phyloP scores from a whole-genome alignment of 495 filamentous ascomycete species.

The Astrothelium macrocarpum region DNA sequence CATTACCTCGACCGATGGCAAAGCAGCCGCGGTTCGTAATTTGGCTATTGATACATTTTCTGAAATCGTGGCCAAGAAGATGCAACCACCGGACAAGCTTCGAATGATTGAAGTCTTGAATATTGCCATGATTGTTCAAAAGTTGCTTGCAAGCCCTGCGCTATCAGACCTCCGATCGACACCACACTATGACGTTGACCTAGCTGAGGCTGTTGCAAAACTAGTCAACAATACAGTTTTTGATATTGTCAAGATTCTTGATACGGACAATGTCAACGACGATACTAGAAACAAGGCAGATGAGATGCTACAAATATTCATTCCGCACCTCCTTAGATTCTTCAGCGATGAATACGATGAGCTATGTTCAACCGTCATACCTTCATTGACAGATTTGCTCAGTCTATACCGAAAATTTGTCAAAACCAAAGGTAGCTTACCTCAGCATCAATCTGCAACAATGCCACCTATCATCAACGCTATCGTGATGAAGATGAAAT shows the following conservation, averaged over 20 bases:
- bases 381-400: slow-evolving; percentile 80
- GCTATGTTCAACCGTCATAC: slow-evolving; percentile 87
- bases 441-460: slow-evolving; percentile 61
- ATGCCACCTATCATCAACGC: slow-evolving; percentile 80
- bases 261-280: slow-evolving; percentile 46
- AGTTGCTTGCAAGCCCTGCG: slow-evolving; percentile 70
- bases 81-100: slow-evolving; percentile 85
- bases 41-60: slow-evolving; percentile 87
- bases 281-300: slow-evolving; percentile 54
- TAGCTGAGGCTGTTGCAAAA: slow-evolving; percentile 88
- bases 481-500: slow-evolving; percentile 89
- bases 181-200: slow-evolving; percentile 80
- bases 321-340: slow-evolving; percentile 78
- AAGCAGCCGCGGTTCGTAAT: slow-evolving; percentile 67
- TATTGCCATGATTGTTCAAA: slow-evolving; percentile 66
- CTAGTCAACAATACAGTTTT: slow-evolving; percentile 82
- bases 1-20: slow-evolving; percentile 40
- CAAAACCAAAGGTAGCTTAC: slow-evolving; percentile 49
- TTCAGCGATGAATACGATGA: slow-evolving; percentile 98
- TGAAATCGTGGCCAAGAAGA: slow-evolving; percentile 95
- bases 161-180: slow-evolving; percentile 68
- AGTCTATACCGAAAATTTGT: slow-evolving; percentile 74
- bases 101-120: slow-evolving; percentile 88
- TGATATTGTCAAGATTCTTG: slow-evolving; percentile 75
- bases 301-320: slow-evolving; percentile 65